phyloP scores from a whole-genome alignment of 2,329 filamentous ascomycete genomes.

The Dissoconium aciculare region DNA sequence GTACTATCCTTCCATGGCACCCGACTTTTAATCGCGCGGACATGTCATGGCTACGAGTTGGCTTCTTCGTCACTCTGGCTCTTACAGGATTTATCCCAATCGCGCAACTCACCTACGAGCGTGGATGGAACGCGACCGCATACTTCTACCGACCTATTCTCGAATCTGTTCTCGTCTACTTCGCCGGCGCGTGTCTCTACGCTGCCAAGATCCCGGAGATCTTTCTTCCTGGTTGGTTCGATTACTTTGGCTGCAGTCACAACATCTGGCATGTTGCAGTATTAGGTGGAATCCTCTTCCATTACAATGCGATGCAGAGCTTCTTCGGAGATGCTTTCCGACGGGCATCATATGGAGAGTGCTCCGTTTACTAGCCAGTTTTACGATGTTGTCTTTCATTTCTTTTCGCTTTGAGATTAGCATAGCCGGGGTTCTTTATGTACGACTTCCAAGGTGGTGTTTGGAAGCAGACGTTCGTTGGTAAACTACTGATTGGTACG shows the following conservation, averaged over 20 bases:
- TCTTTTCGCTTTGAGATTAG: too few species aligned
- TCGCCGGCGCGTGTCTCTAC: conserved; percentile 72
- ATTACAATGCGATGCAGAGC: conserved; percentile 89
- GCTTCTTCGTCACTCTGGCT: conserved; percentile 78
- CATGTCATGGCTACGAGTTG: conserved; percentile 84
- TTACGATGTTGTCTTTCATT: too few species aligned
- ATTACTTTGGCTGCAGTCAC: conserved; percentile 88
- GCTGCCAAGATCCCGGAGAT: conserved; percentile 84
- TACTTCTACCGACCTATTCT: conserved; percentile 79
- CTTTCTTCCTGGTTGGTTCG: conserved; percentile 84
- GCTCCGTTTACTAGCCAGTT: conserved; percentile 18
- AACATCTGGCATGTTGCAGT: conserved; percentile 97
- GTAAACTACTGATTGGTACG: too few species aligned
- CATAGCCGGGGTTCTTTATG: too few species aligned
- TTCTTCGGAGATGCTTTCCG: conserved; percentile 55
- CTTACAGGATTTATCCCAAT: conserved; percentile 81
- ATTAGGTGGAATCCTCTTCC: conserved; percentile 87
- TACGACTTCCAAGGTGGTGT: too few species aligned
- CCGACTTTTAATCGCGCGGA: conserved; percentile 84
- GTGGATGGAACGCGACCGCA: conserved; percentile 64
- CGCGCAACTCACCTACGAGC: conserved; percentile 63
- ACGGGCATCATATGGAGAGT: conserved; percentile 17
- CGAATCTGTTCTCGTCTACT: conserved; percentile 77
- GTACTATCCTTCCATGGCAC: conserved; percentile 89
- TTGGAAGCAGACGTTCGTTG: too few species aligned